These are phyloP conservation scores for Carex littledalei DNA, from an alignment of 176 grass and related monocot genomes.

Conservation along the genomic window DNA sequence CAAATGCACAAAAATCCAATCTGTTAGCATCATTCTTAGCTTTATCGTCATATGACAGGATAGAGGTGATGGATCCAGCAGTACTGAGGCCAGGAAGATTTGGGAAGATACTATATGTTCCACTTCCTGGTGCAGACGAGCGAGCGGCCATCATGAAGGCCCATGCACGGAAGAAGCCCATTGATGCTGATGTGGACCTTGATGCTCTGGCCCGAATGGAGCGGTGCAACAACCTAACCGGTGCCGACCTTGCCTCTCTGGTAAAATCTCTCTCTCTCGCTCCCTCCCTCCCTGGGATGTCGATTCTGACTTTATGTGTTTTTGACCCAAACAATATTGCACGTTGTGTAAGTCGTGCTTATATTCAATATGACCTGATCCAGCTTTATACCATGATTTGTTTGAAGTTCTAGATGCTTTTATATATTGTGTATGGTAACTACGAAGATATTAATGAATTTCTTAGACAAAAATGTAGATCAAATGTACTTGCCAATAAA, in stretches of 20 bases:
- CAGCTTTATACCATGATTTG: not conserved
- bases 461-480: not conserved
- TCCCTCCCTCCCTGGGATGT: not conserved
- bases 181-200: constrained; percentile 52
- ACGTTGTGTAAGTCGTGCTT: not conserved
- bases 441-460: not conserved
- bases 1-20: too few relatives aligned
- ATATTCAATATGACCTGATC: not conserved
- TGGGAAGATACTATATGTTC: constrained; percentile 70
- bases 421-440: not conserved
- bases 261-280: constrained; percentile 21
- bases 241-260: constrained; percentile 66
- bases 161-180: constrained; percentile 50
- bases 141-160: constrained; percentile 65
- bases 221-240: constrained; percentile 64
- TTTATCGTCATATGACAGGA: too few relatives aligned
- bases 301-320: not conserved
- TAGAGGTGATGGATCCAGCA: constrained; percentile 91
- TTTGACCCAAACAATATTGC: too few relatives aligned
- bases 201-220: constrained; percentile 36
- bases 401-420: not conserved
- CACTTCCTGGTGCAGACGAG: constrained; percentile 57
- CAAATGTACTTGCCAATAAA: not conserved
- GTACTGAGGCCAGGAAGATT: constrained; percentile 77
- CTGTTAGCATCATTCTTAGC: too few relatives aligned